These are phyloP conservation scores for Trichosporon inkin DNA, from an alignment of 1,284 basidiomycete species.

Conservation along the genomic window DNA sequence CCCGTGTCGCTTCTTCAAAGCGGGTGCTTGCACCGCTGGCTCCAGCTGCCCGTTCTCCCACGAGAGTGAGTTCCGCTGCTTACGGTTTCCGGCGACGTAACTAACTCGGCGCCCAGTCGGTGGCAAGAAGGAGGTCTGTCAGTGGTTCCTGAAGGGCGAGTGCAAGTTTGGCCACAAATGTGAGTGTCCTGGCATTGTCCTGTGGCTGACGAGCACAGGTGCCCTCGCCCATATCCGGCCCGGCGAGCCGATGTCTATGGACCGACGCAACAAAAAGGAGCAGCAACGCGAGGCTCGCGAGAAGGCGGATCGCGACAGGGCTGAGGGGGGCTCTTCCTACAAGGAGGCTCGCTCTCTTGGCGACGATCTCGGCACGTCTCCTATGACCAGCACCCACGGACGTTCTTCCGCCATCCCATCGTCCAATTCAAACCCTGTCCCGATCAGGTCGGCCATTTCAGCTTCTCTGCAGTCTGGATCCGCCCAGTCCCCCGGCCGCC, in stretches of 20 bases:
- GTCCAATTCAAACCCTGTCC: constrained; percentile 33
- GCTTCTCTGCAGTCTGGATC: constrained; percentile 36
- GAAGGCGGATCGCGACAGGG: constrained; percentile 15
- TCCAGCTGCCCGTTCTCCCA: constrained; percentile 96
- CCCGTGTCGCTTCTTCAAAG: constrained; percentile 96
- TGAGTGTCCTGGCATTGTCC: constrained; percentile 28
- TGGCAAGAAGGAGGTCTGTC: constrained; percentile 83
- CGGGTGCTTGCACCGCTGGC: constrained; percentile 87
- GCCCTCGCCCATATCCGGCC: constrained; percentile 89
- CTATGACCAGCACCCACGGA: not conserved
- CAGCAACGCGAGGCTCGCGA: constrained; percentile 65
- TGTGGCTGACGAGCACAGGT: constrained; percentile 31
- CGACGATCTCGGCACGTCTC: constrained; percentile 16
- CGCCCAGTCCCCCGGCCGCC: constrained; percentile 19
- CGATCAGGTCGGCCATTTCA: constrained; percentile 43
- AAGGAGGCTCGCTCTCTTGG: constrained; percentile 13
- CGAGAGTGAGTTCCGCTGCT: constrained; percentile 31
- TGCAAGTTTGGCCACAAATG: constrained; percentile 99
- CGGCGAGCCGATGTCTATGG: constrained; percentile 90
- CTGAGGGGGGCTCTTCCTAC: not conserved
- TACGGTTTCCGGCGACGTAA: not conserved
- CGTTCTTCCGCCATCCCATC: constrained; percentile 14
- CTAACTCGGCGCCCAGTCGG: constrained; percentile 55
- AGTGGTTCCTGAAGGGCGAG: constrained; percentile 79
- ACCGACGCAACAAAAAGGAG: constrained; percentile 95